phyloP scores from a whole-genome alignment of 108 stramenopile species.

The Nannochloropsis salina region DNA sequence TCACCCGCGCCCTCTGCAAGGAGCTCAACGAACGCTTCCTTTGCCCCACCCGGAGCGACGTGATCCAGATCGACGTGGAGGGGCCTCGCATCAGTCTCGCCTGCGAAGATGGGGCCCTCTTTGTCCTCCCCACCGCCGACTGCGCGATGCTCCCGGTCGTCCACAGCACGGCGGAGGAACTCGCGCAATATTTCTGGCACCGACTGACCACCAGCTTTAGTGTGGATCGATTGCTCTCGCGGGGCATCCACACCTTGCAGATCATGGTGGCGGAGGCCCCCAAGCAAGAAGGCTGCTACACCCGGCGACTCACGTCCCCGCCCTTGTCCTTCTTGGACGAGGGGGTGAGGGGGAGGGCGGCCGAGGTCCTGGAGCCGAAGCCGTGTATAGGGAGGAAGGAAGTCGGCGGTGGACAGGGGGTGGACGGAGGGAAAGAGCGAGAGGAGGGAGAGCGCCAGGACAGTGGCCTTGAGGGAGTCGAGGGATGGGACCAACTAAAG shows the following conservation, averaged over 20 bases:
- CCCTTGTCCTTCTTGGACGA: not conserved
- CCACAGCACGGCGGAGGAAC: conserved; percentile 88
- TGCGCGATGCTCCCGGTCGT: conserved; percentile 81
- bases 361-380: not conserved
- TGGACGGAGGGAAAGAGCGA: not conserved
- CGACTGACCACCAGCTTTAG: conserved; percentile 62
- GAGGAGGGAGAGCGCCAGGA: not conserved
- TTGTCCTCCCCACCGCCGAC: conserved; percentile 69
- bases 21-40: conserved; percentile 83
- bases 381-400: not conserved
- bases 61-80: conserved; percentile 57
- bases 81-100: conserved; percentile 58
- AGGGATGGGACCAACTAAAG: not conserved
- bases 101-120: conserved; percentile 78
- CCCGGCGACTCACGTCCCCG: not conserved
- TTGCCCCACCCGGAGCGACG: conserved; percentile 74
- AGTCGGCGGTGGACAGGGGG: not conserved
- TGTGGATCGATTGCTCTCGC: conserved; percentile 57
- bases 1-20: conserved; percentile 70
- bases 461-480: not conserved
- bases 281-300: conserved; percentile 66
- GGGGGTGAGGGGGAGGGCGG: not conserved
- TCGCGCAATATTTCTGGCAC: conserved; percentile 75
- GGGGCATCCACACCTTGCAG: conserved; percentile 78
- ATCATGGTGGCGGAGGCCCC: conserved; percentile 78